Evolutionary conservation across 345 rosid species (phyloP).

Genomic region (Populus tremula): DNA sequence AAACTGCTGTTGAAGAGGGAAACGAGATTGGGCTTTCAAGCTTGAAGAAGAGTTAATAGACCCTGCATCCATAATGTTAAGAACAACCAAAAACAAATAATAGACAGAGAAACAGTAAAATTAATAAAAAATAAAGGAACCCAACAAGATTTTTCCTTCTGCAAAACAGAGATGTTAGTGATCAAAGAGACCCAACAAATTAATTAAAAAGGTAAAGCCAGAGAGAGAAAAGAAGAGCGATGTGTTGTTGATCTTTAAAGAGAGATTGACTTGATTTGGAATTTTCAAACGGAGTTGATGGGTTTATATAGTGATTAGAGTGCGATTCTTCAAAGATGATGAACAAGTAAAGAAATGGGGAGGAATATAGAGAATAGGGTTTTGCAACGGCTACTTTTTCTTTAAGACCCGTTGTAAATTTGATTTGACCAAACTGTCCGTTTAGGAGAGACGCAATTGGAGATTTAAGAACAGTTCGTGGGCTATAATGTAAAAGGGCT

Average conservation of each 20-base stretch:
- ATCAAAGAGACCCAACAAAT: not conserved
- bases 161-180: not conserved
- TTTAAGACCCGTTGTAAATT: not conserved
- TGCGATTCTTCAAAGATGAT: not conserved
- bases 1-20: slow-evolving; percentile 2
- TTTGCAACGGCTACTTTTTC: not conserved
- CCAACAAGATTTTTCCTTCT: not conserved
- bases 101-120: not conserved
- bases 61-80: not conserved
- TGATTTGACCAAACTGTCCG: not conserved
- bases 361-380: not conserved
- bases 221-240: not conserved
- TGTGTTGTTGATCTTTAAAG: not conserved
- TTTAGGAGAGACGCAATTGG: not conserved
- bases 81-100: not conserved
- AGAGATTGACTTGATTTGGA: not conserved
- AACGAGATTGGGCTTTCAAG: not conserved
- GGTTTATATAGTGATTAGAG: not conserved
- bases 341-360: not conserved
- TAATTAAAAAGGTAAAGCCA: not conserved
- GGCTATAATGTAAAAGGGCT: not conserved
- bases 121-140: not conserved
- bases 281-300: not conserved
- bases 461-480: not conserved
- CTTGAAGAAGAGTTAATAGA: not conserved